These are phyloP conservation scores for Neofusicoccum ribis DNA, from an alignment of 2,329 filamentous ascomycete species.

Conservation along the genomic window DNA sequence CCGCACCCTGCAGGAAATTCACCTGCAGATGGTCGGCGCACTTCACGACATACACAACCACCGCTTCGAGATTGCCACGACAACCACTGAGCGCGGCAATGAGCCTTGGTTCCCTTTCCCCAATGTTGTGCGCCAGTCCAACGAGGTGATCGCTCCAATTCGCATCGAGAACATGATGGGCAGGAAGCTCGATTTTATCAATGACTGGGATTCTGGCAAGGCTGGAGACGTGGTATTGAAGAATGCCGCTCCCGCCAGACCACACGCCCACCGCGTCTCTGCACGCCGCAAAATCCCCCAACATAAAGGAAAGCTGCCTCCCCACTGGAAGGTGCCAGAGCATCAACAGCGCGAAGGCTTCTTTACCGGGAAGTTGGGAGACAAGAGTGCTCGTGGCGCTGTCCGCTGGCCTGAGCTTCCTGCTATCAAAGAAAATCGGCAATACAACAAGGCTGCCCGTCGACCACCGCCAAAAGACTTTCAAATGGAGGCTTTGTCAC, in stretches of 20 bases:
- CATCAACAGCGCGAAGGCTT: not conserved
- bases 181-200: not conserved
- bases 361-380: not conserved
- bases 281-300: not conserved
- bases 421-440: not conserved
- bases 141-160: not conserved
- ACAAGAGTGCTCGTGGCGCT: not conserved
- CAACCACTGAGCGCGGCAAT: not conserved
- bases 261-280: not conserved
- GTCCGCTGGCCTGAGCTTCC: constrained; percentile 6
- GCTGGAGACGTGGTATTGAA: not conserved
- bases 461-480: not conserved
- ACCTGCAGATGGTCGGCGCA: not conserved
- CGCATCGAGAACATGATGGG: not conserved
- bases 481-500: constrained; percentile 9
- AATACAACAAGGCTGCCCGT: constrained; percentile 10
- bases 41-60: constrained; percentile 2
- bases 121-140: constrained; percentile 9
- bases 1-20: constrained; percentile 5
- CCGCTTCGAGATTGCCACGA: not conserved
- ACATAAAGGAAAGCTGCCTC: not conserved
- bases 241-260: not conserved
- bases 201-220: constrained; percentile 4
- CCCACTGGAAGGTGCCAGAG: not conserved
- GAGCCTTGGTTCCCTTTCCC: constrained; percentile 16